These are phyloP conservation scores for Allium cepa DNA, from an alignment of 106 monocot species.

Conservation along the genomic window DNA sequence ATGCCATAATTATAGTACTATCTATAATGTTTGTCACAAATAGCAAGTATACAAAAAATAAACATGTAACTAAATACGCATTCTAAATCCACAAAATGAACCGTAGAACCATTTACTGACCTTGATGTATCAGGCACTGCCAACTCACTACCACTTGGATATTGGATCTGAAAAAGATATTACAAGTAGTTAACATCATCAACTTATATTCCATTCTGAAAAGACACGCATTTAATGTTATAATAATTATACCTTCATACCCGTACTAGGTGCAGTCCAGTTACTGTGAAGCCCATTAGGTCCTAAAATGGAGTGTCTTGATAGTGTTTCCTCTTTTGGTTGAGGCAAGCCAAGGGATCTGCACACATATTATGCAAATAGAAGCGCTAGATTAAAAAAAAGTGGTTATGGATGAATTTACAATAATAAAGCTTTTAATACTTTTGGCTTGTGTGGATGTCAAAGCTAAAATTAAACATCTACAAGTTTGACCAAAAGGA, in stretches of 20 bases:
- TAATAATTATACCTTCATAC: conserved; percentile 75
- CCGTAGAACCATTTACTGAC: conserved; percentile 22
- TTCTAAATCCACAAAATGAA: too few relatives aligned
- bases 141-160: conserved; percentile 65
- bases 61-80: too few relatives aligned
- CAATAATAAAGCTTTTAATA: too few relatives aligned
- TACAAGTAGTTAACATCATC: too few relatives aligned
- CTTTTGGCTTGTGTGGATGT: too few relatives aligned
- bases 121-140: conserved; percentile 28
- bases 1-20: too few relatives aligned
- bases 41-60: too few relatives aligned
- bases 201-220: background rate
- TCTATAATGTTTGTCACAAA: too few relatives aligned
- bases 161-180: conserved; percentile 64
- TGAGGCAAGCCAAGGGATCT: conserved; percentile 50
- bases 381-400: too few relatives aligned
- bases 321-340: conserved; percentile 94
- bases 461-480: too few relatives aligned
- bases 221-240: conserved; percentile 7
- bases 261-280: conserved; percentile 48
- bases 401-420: too few relatives aligned
- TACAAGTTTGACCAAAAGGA: too few relatives aligned
- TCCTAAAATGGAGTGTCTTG: conserved; percentile 95
- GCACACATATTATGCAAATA: conserved; percentile 1
- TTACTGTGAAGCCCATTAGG: conserved; percentile 67